phyloP scores from a whole-genome alignment of 495 filamentous ascomycete species.

The Cercophora samala region DNA sequence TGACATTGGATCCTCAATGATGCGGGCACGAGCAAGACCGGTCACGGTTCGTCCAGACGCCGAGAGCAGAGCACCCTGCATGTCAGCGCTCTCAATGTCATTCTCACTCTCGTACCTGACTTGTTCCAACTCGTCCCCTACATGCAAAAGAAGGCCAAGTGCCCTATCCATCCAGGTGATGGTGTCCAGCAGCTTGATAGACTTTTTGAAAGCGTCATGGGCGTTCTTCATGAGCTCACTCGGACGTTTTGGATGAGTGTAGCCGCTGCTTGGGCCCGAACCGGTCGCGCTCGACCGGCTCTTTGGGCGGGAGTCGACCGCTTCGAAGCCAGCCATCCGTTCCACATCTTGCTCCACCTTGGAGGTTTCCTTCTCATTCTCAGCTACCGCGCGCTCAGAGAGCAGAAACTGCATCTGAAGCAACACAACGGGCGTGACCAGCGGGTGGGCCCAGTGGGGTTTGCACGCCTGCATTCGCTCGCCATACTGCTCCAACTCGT shows the following conservation, averaged over 20 bases:
- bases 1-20: slow-evolving; percentile 24
- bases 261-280: background rate
- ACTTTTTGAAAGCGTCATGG: slow-evolving; percentile 33
- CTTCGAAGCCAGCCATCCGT: slow-evolving; percentile 27
- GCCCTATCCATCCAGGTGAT: slow-evolving; percentile 39
- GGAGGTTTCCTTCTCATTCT: slow-evolving; percentile 31
- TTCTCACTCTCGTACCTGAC: slow-evolving; percentile 20
- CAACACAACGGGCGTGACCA: slow-evolving; percentile 32
- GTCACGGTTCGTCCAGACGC: background rate
- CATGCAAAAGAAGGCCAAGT: slow-evolving; percentile 30
- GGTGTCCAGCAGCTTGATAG: slow-evolving; percentile 33
- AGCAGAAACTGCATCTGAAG: slow-evolving; percentile 35
- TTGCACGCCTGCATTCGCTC: slow-evolving; percentile 34
- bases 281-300: background rate
- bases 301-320: background rate
- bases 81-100: background rate
- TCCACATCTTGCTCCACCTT: slow-evolving; percentile 32
- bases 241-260: slow-evolving; percentile 19
- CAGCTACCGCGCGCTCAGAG: slow-evolving; percentile 33
- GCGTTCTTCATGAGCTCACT: slow-evolving; percentile 37
- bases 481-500: slow-evolving; percentile 36
- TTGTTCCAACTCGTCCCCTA: slow-evolving; percentile 32
- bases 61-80: background rate
- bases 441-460: slow-evolving; percentile 34
- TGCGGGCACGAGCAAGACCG: background rate